These are phyloP conservation scores for Avena sativa DNA, from an alignment of 176 grass and related monocot species.

Conservation along the genomic window DNA sequence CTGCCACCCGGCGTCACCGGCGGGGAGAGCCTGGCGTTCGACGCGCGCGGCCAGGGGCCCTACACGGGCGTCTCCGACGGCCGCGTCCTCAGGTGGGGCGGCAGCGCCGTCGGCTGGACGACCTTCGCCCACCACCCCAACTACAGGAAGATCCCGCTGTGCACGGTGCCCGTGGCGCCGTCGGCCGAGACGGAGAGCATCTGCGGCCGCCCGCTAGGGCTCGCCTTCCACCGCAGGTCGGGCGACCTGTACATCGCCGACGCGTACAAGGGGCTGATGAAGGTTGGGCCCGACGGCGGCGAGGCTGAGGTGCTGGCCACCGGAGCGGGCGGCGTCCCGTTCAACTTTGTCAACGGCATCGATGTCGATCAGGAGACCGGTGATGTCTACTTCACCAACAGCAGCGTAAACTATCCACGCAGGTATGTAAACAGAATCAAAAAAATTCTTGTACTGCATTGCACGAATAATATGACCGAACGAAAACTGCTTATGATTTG, in stretches of 20 bases:
- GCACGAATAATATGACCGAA: too few species aligned
- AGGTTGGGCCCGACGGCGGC: background rate
- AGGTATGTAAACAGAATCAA: too few species aligned
- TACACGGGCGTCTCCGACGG: constrained; percentile 84
- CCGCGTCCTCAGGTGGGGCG: constrained; percentile 67
- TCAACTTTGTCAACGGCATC: too few species aligned
- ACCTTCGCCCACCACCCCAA: background rate
- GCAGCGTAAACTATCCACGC: too few species aligned
- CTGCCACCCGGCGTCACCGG: background rate
- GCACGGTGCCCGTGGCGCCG: background rate
- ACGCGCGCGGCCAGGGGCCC: constrained; percentile 41
- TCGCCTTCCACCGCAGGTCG: background rate
- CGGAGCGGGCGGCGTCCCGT: background rate
- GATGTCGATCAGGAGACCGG: too few species aligned
- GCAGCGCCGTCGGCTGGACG: constrained; percentile 48
- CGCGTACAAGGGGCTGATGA: constrained; percentile 10
- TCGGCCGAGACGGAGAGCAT: constrained; percentile 10
- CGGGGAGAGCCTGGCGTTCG: constrained; percentile 14
- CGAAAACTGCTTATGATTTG: too few species aligned
- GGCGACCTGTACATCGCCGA: constrained; percentile 15
- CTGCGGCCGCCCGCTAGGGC: constrained; percentile 4
- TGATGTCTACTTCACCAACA: too few species aligned
- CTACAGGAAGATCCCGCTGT: background rate
- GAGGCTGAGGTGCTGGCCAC: background rate
- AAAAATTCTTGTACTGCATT: too few species aligned